phyloP scores from a whole-genome alignment of 805 yeast species.

The Kazachstania africana region DNA sequence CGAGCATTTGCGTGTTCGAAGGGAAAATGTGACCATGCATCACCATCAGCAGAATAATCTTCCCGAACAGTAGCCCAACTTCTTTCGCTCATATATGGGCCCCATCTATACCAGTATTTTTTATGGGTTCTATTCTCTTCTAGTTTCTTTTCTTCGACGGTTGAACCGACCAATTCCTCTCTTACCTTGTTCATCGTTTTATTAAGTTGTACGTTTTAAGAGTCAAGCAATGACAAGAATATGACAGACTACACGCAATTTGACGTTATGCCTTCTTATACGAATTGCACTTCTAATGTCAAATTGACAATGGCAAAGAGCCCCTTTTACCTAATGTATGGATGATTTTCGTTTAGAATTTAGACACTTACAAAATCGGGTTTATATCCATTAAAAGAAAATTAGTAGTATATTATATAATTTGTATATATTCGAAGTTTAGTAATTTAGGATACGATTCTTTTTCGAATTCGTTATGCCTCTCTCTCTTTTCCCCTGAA shows the following conservation, averaged over 20 bases:
- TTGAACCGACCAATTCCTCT: conserved; percentile 15
- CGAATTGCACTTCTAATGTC: no score
- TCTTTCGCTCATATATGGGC: conserved; percentile 79
- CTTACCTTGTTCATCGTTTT: conserved; percentile 11
- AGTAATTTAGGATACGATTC: no score
- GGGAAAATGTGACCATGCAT: conserved; percentile 84
- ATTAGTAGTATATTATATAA: no score
- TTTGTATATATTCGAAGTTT: no score
- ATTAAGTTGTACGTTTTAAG: neutral
- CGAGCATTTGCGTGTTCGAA: conserved; percentile 75
- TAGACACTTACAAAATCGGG: no score
- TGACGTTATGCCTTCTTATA: neutral
- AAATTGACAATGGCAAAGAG: no score
- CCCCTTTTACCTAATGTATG: no score
- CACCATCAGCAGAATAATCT: conserved; percentile 76
- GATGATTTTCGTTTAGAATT: no score
- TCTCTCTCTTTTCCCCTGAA: no score
- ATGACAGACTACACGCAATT: neutral
- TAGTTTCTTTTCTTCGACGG: conserved; percentile 28
- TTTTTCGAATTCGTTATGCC: no score
- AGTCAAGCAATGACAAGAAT: no score
- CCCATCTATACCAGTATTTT: conserved; percentile 80
- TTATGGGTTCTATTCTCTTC: conserved; percentile 23
- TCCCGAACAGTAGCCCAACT: conserved; percentile 83
- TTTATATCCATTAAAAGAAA: no score